Base-by-base conservation (phyloP, 495 filamentous ascomycete genomes). In the Penicillium odoratum region DNA sequence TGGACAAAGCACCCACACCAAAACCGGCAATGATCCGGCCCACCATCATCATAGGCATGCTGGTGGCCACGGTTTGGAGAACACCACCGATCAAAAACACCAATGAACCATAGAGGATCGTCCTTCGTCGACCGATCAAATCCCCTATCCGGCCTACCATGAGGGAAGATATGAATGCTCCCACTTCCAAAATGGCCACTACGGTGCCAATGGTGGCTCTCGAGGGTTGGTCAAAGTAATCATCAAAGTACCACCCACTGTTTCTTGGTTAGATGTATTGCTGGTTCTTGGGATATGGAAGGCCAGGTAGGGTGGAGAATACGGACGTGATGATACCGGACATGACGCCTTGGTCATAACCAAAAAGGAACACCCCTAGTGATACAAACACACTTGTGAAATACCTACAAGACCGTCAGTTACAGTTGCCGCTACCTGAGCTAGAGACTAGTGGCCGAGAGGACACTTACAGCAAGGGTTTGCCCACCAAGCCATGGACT, bases 311-410 rank as follows among this genome's bases (percentile, higher is more conserved):
- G 59, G 21, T 43, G 53, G 54, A 29, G 34, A 29, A 53, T 34
- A 81, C 90, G 63, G 81, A 97, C 92, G 90, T 97, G 75, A 98
- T 97, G 67, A 98, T 96, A 43, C 94, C 95, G 57, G 95, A 98
- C 94, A 97, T 98, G 47, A 98, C 94, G 58, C 94, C 94, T 73
- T 98, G 94, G 69, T 98, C 94, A 83, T 98, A 98, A 53, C 94
- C 95, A 72, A 98, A 98, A 28, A 98, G 79, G 64, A 98, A 98
- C 28, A 98, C 94, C 26, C 94, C 94, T 68, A 98, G 81, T 49
- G 95, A 98, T 61, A 98, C 94, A 75, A 98, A 98, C 15, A 98
- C 89, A 70, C 90, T 96, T 33, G 95, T 97, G 70, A 98, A 98
- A 69, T 97, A 98, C 51, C 92, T 96, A 65, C 29, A 58, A 16